These are phyloP conservation scores for Saccharomycopsis crataegensis DNA, from an alignment of 1,139 yeast genomes.

Conservation along the genomic window DNA sequence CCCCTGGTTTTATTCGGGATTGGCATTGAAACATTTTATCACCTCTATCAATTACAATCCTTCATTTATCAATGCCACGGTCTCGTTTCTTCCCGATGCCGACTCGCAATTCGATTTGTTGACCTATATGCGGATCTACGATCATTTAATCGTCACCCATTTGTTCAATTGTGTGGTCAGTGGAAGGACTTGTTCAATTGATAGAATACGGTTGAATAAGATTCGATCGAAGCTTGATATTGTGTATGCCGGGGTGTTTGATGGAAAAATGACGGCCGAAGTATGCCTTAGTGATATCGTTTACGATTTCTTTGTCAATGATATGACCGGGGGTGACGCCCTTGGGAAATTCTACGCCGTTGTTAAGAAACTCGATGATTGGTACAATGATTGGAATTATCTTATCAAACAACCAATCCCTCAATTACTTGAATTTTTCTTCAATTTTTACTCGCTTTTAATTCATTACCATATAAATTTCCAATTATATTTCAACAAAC, in stretches of 20 bases:
- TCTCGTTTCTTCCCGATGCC: conserved; percentile 26
- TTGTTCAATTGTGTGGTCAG: conserved; percentile 59
- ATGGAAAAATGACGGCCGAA: conserved; percentile 79
- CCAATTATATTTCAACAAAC: conserved; percentile 33
- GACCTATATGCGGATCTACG: conserved; percentile 56
- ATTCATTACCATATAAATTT: conserved; percentile 59
- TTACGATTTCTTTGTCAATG: conserved; percentile 38
- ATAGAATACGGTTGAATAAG: conserved; percentile 53
- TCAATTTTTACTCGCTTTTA: conserved; percentile 16
- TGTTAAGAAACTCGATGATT: conserved; percentile 37
- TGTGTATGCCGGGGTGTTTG: conserved; percentile 67
- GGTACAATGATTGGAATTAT: conserved; percentile 71
- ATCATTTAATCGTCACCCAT: conserved; percentile 67
- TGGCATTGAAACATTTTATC: conserved; percentile 52
- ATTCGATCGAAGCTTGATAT: conserved; percentile 57
- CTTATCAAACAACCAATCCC: conserved; percentile 65
- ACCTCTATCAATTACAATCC: conserved; percentile 28
- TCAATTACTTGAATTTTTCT: conserved; percentile 60
- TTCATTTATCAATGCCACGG: conserved; percentile 21
- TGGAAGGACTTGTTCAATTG: conserved; percentile 71
- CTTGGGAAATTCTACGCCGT: conserved; percentile 14
- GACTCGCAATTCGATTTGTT: conserved; percentile 42
- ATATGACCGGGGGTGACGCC: not conserved
- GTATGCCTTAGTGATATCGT: conserved; percentile 56
- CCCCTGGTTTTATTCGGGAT: conserved; percentile 54